Evolutionary conservation across 1,284 basidiomycete genomes (phyloP), one percentile per base, ranked within the genome.

Genomic region (Sporisorium scitamineum): DNA sequence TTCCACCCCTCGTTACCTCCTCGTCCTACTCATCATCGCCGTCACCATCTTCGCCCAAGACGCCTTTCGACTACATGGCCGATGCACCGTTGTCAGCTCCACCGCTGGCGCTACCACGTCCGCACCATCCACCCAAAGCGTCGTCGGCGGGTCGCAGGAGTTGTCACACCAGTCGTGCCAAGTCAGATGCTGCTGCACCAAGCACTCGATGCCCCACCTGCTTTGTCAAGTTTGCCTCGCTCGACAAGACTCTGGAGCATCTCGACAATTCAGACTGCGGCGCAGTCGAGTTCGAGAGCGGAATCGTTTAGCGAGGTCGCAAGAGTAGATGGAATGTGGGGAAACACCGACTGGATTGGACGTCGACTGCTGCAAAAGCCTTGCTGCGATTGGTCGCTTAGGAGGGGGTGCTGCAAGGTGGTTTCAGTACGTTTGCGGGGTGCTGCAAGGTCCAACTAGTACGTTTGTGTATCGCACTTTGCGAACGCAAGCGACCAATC

Each of bases 191-290:
- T 1, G 42, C 56, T 24, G 45, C 41, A 0, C 59, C 63, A 1
- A 72, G 70, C 64, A 72, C 70, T 1, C 60, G 70, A 10, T 72
- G 70, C 32, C 70, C 70, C 10, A 72, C 70, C 1, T 72, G 70
- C 57, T 72, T 72, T 39, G 34, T 29, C 52, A 68, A 72, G 44
- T 72, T 62, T 31, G n/a, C 55, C 27, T 55, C 55, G 20, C 70
- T 72, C 26, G 64, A 67, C 27, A 63, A 57, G 41, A 66, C 64
- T 10, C 29, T 72, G n/a, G 37, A 57, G 39, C 70, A 72, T n/a
- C 55, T 72, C 18, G 64, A 72, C 47, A 53, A 37, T 22, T 72
- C 70, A 10, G 70, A 72, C n/a, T 72, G 70, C n/a, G 70, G 70
- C 24, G 64, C 64, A 0, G 60, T 72, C 44, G 70, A 72, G 11